Base-by-base conservation (phyloP, 352 stramenopile species). In the Blastocystis sp. region DNA sequence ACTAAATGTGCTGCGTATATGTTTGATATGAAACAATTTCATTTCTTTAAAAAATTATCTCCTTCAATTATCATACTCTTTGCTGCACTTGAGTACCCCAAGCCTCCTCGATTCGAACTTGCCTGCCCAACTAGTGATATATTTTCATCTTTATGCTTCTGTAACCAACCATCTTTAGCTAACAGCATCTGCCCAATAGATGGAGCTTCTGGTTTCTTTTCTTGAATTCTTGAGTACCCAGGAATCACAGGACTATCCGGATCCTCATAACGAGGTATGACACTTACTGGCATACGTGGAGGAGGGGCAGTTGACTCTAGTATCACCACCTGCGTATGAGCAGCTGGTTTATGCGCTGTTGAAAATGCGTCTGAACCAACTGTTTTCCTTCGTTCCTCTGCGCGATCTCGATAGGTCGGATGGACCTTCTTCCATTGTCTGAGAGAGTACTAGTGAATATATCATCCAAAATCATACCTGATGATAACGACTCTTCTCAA, bases 151-250 rank as follows among this genome's bases (percentile, higher is more conserved):
- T 85, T 34, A 9, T 85, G 13, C 53, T 85, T 85, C 56, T 65
- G 53, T 20, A 85, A 43, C 73, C 73, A 85, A 2, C 73, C 73
- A 2, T 85, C 73, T 43, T 85, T 85, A 18, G 47, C 50, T 26
- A 85, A 43, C 3, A 85, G 24, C 73, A 85, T 85, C 53, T 85
- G 47, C 9, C 73, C 73, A 68, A 85, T 68, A 6, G 73, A 85
- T 7, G 73, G 50, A 34, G 20, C 50, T 11, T 50, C 43, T 9
- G n/a, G 24, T 24, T n/a, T 66, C 56, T 66, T 34, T 26, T 66
- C 18, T 26, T 78, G 66, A 45, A 13, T 18, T 45, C 50, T 13
- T 5, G 56, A 16, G 37, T 69, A 68, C n/a, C 73, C 73, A 11
- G 73, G 73, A 85, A 85, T 62, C 18, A 75, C 64, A 20, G 16